Conservation (phyloP, 177 flowering plant genomes). For the Vitis hybrid region DNA sequence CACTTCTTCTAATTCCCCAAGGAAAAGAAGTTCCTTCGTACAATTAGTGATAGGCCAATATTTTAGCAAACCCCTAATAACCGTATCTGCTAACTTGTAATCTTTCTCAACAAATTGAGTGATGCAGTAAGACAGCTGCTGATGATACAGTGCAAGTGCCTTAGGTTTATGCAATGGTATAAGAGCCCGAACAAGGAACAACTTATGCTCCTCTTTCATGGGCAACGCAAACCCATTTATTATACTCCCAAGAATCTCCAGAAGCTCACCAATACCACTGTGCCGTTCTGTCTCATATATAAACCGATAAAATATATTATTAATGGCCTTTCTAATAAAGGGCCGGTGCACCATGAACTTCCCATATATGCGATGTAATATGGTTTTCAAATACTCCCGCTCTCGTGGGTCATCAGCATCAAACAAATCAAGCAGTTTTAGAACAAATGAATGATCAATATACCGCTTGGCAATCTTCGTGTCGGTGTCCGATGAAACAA, state of each 20-base stretch:
- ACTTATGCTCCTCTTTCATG: constrained; percentile 77
- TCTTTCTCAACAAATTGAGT: constrained; percentile 75
- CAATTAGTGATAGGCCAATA: constrained; percentile 75
- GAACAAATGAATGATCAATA: constrained; percentile 61
- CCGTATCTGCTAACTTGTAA: constrained; percentile 57
- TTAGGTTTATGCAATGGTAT: constrained; percentile 78
- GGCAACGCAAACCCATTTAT: constrained; percentile 78
- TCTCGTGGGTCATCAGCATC: constrained; percentile 75
- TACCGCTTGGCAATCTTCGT: constrained; percentile 65
- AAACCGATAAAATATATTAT: constrained; percentile 61
- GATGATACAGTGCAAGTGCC: constrained; percentile 49
- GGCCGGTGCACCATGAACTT: constrained; percentile 82
- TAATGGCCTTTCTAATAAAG: constrained; percentile 65
- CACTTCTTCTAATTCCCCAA: constrained; percentile 71
- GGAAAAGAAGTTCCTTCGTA: constrained; percentile 65
- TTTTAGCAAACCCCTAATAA: constrained; percentile 70
- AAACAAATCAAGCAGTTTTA: constrained; percentile 60
- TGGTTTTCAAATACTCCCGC: constrained; percentile 67
- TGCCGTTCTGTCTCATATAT: constrained; percentile 72
- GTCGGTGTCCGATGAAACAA: constrained; percentile 57
- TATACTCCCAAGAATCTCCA: constrained; percentile 77
- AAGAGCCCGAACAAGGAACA: constrained; percentile 65
- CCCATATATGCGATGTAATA: constrained; percentile 70
- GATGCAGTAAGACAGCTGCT: constrained; percentile 63
- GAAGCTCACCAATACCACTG: constrained; percentile 62